Evolutionary conservation across 257 asterid genomes (phyloP), one percentile per base, ranked within the genome.

Genomic region (Prunella vulgaris): DNA sequence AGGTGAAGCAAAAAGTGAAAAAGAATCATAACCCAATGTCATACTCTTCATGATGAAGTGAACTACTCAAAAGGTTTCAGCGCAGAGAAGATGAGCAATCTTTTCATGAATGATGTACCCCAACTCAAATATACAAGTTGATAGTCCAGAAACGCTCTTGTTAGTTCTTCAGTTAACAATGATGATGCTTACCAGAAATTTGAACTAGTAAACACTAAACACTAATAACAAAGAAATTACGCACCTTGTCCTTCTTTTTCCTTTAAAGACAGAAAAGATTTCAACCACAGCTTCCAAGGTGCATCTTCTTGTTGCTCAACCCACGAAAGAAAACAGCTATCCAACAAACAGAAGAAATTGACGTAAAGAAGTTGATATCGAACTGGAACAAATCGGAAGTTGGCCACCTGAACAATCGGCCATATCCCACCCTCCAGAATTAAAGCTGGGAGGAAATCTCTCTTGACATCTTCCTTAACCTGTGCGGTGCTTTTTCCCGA

Each of bases 281-380:
- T 88, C 68, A 90, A 70, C 95, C 87, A 84, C 58, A 76, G 86
- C 75, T 90, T 90, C 97, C 97, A 90, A n/a, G 90, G 76, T 22
- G 97, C 97, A 14, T 90, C 87, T 73, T 88, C 78, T 71, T 90
- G 97, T 59, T 90, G 97, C 73, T 90, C 95, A 51, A 90, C 49
- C 97, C 97, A 90, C 3, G 97, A 90, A 51, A 90, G 97, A 52
- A 90, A 88, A 75, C 88, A 90, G 84, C 93, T 88, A 84, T 90
- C 97, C 81, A 90, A 76, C 84, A 90, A 79, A 74, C 95, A 90
- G 83, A 90, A 90, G 63, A 88, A 82, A 85, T 90, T 90, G 87
- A 90, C 97, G 24, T 90, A 90, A 18, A 90, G 89, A 58, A 90
- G 97, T 20, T 90, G 97, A 78, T 88, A 88, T 2, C 85, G 79